Percentiles rank a stretch among this genome's conserved stretches.
Conservation (phyloP, 768 basidiomycete species). For the Lentinula edodes region DNA sequence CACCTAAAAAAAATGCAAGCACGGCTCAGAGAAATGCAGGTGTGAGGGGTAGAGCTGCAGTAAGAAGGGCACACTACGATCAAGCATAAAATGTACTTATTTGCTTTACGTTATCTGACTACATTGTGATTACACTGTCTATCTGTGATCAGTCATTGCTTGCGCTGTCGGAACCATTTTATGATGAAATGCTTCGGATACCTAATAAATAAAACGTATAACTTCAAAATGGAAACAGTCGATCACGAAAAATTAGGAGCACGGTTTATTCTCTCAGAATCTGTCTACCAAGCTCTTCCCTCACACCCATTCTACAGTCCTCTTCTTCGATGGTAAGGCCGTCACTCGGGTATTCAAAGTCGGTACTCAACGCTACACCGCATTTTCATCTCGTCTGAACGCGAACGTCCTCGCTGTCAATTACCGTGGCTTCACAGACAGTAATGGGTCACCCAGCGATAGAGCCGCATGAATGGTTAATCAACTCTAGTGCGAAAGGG, state of each 20-base stretch:
- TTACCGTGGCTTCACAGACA: slow-evolving; percentile 91
- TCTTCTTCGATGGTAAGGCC: slow-evolving; percentile 90
- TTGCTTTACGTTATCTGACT: too few species aligned
- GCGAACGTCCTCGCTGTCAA: slow-evolving; percentile 83
- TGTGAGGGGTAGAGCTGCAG: too few species aligned
- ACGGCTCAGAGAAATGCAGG: too few species aligned
- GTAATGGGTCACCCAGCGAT: slow-evolving; percentile 72
- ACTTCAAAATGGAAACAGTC: slow-evolving; percentile 61
- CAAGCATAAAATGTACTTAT: too few species aligned
- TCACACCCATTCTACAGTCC: slow-evolving; percentile 60
- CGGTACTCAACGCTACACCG: slow-evolving; percentile 65
- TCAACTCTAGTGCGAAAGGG: slow-evolving; percentile 47
- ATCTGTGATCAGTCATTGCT: too few species aligned
- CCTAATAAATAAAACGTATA: slow-evolving; percentile 76
- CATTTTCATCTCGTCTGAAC: slow-evolving; percentile 59
- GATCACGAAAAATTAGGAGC: slow-evolving; percentile 82
- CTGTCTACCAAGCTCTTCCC: slow-evolving; percentile 48
- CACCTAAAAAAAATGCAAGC: too few species aligned
- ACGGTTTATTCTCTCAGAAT: slow-evolving; percentile 76
- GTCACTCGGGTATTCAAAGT: slow-evolving; percentile 65
- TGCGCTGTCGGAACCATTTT: background rate
- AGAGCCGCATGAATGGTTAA: slow-evolving; percentile 76
- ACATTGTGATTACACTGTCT: too few species aligned
- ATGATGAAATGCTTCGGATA: background rate
- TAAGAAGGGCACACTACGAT: too few species aligned